Evolutionary conservation across 2,329 filamentous ascomycete species (phyloP).

Genomic region (Scedosporium boydii): DNA sequence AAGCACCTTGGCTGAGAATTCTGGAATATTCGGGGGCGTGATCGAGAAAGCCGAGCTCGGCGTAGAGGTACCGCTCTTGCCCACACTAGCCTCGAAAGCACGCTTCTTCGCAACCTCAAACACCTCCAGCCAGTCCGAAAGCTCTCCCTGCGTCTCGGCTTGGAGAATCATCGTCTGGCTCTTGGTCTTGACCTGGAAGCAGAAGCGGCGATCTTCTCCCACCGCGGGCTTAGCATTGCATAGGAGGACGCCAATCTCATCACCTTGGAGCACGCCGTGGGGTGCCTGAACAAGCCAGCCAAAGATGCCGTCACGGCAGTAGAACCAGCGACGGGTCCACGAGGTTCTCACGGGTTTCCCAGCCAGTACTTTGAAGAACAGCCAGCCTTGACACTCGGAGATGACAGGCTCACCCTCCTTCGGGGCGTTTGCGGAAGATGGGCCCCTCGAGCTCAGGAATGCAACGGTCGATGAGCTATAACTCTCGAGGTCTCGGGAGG

Average conservation of each 20-base stretch:
- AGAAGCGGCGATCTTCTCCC: conserved; percentile 88
- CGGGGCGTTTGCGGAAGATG: conserved; percentile 51
- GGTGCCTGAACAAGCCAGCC: conserved; percentile 82
- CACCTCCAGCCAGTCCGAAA: conserved; percentile 90
- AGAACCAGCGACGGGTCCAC: conserved; percentile 92
- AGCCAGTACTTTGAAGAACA: conserved; percentile 71
- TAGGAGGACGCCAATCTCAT: conserved; percentile 88
- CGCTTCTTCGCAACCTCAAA: conserved; percentile 93
- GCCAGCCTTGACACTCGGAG: conserved; percentile 87
- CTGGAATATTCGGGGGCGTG: conserved; percentile 74
- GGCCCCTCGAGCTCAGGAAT: conserved; percentile 64
- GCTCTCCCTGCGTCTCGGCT: conserved; percentile 80
- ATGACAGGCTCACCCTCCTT: conserved; percentile 36
- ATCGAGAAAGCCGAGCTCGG: conserved; percentile 78
- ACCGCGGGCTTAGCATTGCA: conserved; percentile 89
- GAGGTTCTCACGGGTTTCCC: conserved; percentile 84
- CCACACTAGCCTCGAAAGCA: conserved; percentile 67
- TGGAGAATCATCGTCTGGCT: conserved; percentile 83
- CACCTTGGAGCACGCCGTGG: conserved; percentile 86
- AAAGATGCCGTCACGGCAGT: conserved; percentile 91
- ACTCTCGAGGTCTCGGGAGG: conserved; percentile 85
- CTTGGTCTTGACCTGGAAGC: conserved; percentile 98
- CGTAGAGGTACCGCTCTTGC: conserved; percentile 34
- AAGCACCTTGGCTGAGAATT: conserved; percentile 74
- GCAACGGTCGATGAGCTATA: conserved; percentile 87